Percentiles rank a stretch among this genome's conserved stretches.
phyloP scores from a whole-genome alignment of 2,329 filamentous ascomycete species.

The Talaromyces funiculosus region DNA sequence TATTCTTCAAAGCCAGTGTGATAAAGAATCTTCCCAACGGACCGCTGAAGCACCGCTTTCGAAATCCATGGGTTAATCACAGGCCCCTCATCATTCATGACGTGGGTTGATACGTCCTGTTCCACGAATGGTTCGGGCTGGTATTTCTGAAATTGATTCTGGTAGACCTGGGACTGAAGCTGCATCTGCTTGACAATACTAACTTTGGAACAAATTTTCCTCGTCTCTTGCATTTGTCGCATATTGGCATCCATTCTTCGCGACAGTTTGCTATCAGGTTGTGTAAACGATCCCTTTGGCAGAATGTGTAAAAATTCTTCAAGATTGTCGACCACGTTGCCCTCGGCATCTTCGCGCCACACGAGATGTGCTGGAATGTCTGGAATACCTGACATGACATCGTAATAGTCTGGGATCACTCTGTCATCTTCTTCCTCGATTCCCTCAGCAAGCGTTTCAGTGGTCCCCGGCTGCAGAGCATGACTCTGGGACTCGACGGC shows the following conservation, averaged over 20 bases:
- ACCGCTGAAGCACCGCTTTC: constrained; percentile 77
- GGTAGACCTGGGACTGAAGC: constrained; percentile 92
- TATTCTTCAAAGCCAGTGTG: constrained; percentile 96
- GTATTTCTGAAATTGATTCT: constrained; percentile 97
- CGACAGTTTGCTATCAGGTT: constrained; percentile 67
- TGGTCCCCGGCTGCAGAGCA: constrained; percentile 45
- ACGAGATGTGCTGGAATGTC: constrained; percentile 71
- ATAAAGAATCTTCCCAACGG: constrained; percentile 91
- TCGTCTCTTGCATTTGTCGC: constrained; percentile 90
- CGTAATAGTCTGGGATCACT: constrained; percentile 90
- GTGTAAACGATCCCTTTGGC: constrained; percentile 66
- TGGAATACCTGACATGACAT: constrained; percentile 76
- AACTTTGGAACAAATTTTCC: constrained; percentile 94
- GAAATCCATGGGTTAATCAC: constrained; percentile 80
- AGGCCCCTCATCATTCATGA: constrained; percentile 80
- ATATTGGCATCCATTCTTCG: constrained; percentile 86
- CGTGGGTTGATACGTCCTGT: constrained; percentile 78
- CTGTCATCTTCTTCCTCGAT: constrained; percentile 77
- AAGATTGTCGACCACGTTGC: constrained; percentile 78
- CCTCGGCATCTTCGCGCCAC: constrained; percentile 87
- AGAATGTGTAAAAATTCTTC: constrained; percentile 79
- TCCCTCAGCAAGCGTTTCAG: constrained; percentile 85
- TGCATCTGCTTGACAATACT: constrained; percentile 99
- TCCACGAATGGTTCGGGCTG: constrained; percentile 85
- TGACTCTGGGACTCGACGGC: constrained; percentile 42